These are phyloP conservation scores for Carex parvula DNA, from an alignment of 176 grass and related monocot species.

Conservation along the genomic window DNA sequence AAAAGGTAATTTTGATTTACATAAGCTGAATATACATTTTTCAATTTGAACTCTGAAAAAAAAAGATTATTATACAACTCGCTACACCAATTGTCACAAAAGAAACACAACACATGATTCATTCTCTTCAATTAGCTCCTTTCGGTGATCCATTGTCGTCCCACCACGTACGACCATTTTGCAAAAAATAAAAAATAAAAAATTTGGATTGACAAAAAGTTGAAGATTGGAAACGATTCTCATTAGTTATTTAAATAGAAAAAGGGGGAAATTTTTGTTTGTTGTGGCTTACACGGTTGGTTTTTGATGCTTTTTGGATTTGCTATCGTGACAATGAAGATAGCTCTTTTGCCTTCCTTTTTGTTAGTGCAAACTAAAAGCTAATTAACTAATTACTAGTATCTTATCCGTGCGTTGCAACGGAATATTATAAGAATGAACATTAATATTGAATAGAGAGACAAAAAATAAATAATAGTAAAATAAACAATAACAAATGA, in stretches of 20 bases:
- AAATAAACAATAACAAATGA: too few species aligned
- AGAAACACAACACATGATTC: neutral
- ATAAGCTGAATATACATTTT: neutral
- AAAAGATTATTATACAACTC: neutral
- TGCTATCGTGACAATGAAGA: slow-evolving; percentile 14
- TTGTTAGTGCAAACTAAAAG: slow-evolving; percentile 13
- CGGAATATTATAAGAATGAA: too few species aligned
- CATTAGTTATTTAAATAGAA: neutral
- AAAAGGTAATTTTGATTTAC: neutral
- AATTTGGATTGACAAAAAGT: slow-evolving; percentile 5
- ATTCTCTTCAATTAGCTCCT: neutral
- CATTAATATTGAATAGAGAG: too few species aligned
- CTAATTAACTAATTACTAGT: neutral
- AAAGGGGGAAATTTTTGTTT: neutral
- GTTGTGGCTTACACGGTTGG: slow-evolving; percentile 23
- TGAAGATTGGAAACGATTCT: slow-evolving; percentile 21
- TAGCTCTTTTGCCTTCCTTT: slow-evolving; percentile 10
- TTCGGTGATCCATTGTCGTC: neutral
- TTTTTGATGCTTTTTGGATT: slow-evolving; percentile 22
- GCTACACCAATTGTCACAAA: neutral
- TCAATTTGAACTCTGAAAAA: neutral
- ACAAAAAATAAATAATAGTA: too few species aligned
- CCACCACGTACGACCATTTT: slow-evolving; percentile 4
- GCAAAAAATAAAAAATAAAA: neutral
- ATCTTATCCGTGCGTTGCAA: too few species aligned